Evolutionary conservation across 2,329 filamentous ascomycete genomes (phyloP), one percentile per base, ranked within the genome.

Genomic region (Didymella exigua): DNA sequence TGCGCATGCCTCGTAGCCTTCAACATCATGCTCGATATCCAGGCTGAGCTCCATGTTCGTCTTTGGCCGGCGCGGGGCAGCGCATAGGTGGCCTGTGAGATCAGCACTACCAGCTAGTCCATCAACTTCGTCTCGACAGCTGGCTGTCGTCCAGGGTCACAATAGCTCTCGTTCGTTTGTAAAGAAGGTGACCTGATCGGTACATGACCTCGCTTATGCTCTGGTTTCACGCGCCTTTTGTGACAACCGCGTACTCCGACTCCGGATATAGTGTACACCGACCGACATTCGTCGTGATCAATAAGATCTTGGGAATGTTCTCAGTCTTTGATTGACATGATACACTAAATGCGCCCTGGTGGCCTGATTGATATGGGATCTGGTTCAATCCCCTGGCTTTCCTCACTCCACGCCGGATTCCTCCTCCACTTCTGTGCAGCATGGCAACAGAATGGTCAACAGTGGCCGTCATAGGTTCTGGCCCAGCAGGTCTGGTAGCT

Each of bases 401-500:
- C 23, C 8, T 40, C 21, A 13, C 5, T 5, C 14, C 11, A 16
- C 9, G 6, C 23, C n/a, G 2, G 8, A 18, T 19, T 16, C 14
- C 2, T 16, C 14, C 2, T 30, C n/a, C 5, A 26, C 11, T 11
- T 8, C 9, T 11, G 5, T 16, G 8, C 10, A 18, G 3, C 16
- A 54, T 49, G 45, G 16, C 33, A 13, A 24, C 18, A 16, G 9
- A 14, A n/a, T 30, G 37, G 1, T 8, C 41, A 7, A 51, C 34
- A 14, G 53, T 47, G 18, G 42, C 53, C 1, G 47, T 56, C 8
- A 43, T 51, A 24, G 53, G 46, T 5, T 27, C 33, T 24, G 53
- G 47, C 1, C 34, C 41, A 24, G 47, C 37, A 5, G 41, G 41
- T 13, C 41, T 46, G 3, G 47, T 49, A n/a, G 43, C 54, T 1